These are phyloP conservation scores for Helotiales sp. DNA, from an alignment of 2,329 filamentous ascomycete genomes.

Conservation along the genomic window DNA sequence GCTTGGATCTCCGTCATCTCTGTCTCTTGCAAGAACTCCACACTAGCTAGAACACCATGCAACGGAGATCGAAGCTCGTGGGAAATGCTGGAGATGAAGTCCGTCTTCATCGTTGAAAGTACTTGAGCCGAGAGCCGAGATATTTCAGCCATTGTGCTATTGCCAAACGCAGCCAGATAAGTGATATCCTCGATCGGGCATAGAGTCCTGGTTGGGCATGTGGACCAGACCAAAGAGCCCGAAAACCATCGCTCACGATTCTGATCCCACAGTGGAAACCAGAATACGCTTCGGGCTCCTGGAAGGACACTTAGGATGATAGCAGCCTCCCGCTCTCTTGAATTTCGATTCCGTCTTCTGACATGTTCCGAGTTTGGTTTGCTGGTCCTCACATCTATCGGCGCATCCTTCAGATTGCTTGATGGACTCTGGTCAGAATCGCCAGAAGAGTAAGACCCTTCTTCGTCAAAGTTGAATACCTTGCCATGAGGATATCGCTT, in stretches of 20 bases:
- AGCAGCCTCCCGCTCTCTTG: constrained; percentile 31
- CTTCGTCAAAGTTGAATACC: constrained; percentile 34
- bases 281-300: constrained; percentile 45
- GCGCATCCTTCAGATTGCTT: constrained; percentile 9
- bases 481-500: constrained; percentile 35
- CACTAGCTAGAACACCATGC: constrained; percentile 57
- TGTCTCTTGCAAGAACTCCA: constrained; percentile 55
- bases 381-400: background rate
- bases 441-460: constrained; percentile 28
- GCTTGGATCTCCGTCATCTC: constrained; percentile 46
- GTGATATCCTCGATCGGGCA: constrained; percentile 49
- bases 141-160: constrained; percentile 57
- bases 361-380: constrained; percentile 12
- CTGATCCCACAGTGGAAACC: constrained; percentile 50
- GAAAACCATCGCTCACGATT: constrained; percentile 49
- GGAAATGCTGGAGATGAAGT: constrained; percentile 59
- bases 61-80: constrained; percentile 62
- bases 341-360: constrained; percentile 20
- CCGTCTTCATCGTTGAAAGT: constrained; percentile 40
- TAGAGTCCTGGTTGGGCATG: constrained; percentile 43
- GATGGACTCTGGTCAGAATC: constrained; percentile 25
- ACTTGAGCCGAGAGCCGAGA: constrained; percentile 47
- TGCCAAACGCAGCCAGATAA: constrained; percentile 51
- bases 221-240: constrained; percentile 51
- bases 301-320: constrained; percentile 41